Evolutionary conservation across 768 basidiomycete genomes (phyloP), one percentile per base, ranked within the genome.

Genomic region (Rhodocollybia butyracea): DNA sequence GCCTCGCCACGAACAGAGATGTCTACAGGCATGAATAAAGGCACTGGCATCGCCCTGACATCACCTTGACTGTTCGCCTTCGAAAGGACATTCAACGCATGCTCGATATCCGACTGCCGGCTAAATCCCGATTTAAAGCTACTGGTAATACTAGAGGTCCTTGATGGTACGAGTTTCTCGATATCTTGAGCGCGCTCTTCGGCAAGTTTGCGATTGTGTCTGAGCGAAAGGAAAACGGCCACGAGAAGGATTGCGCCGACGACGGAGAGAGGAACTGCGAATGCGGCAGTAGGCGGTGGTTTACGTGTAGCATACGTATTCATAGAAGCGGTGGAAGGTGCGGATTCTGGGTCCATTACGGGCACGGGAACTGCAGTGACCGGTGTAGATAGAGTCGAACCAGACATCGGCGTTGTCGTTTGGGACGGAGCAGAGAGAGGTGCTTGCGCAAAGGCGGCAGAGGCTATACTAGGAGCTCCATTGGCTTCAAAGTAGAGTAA

Each of bases 191-290:
- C 46, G n/a, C 55, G 55, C 45, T 56, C 55, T 48, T 56, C 45
- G 5, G 46, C 36, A 13, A 56, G 46, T 47, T 64, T 68, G 17
- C 67, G 62, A 27, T 65, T 64, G 41, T 66, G 68, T 10, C 63
- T 64, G 39, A 72, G 48, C 6, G 65, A 64, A 22, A 73, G 57
- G 26, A 58, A 56, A 10, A 61, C 51, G 2, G 71, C 71, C 13
- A 71, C 47, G 6, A 75, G 40, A 5, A 72, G 48, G 36, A 73
- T 64, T 10, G 61, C 66, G 10, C 66, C 64, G 26, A 73, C 61
- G 41, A 68, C 60, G 15, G 72, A 70, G 8, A 74, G 61, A 2
- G 73, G 73, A 21, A 73, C 63, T 7, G 68, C 70, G 52, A 68
- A 66, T 15, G 70, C 69, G 7, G 64, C 68, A 3, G 64, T 57